Percentiles rank a stretch among this genome's conserved stretches.
Conservation (phyloP, 2,329 filamentous ascomycete species). For the Cryphonectria nitschkei region DNA sequence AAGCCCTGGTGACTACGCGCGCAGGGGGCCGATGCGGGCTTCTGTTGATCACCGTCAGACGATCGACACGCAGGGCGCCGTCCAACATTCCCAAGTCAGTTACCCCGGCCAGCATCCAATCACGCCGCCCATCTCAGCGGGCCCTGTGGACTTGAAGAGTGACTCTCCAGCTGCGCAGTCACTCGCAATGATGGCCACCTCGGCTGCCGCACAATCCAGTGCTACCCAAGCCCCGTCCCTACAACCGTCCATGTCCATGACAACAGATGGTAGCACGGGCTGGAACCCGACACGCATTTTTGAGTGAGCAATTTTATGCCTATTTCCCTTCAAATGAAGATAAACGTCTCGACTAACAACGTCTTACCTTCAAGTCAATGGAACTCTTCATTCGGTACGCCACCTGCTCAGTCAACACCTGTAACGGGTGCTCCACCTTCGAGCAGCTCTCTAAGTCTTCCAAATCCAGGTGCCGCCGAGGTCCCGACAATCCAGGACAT, state of each 20-base stretch:
- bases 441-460: conserved; percentile 55
- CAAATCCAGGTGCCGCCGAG: conserved; percentile 58
- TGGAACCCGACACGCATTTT: conserved; percentile 92
- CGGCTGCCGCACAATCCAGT: conserved; percentile 44
- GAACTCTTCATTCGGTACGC: conserved; percentile 90
- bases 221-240: conserved; percentile 57
- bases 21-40: conserved; percentile 49
- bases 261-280: conserved; percentile 58
- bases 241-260: conserved; percentile 59
- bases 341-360: conserved; percentile 29
- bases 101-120: conserved; percentile 69
- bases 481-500: conserved; percentile 58
- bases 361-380: conserved; percentile 69
- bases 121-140: conserved; percentile 77
- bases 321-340: conserved; percentile 7
- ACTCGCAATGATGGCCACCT: conserved; percentile 66
- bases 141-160: conserved; percentile 74
- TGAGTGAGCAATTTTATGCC: conserved; percentile 67
- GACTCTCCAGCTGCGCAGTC: conserved; percentile 71
- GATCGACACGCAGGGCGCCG: conserved; percentile 55
- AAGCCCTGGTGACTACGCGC: conserved; percentile 45
- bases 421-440: conserved; percentile 47
- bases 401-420: conserved; percentile 51
- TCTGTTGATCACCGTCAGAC: conserved; percentile 58
- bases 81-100: conserved; percentile 64